Percentiles rank a stretch among this genome's conserved stretches.
Evolutionary conservation across 176 grass and related monocot species (phyloP).

Genomic region (Leersia perrieri): DNA sequence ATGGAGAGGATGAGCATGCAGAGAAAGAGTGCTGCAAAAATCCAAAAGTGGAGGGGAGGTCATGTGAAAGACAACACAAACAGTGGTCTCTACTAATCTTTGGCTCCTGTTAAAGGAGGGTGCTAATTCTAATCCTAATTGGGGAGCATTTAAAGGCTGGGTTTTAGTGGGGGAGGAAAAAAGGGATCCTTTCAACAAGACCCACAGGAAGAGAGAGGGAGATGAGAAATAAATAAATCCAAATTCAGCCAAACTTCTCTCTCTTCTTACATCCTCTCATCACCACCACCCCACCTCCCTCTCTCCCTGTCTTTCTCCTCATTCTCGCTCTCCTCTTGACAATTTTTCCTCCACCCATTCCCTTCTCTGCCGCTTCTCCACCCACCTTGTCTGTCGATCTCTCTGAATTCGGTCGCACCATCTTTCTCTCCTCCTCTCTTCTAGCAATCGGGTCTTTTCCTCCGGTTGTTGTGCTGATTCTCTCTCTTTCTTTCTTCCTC

Average conservation of each 20-base stretch:
- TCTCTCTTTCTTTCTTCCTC: not conserved
- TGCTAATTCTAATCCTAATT: constrained; percentile 15
- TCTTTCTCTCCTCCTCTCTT: not conserved
- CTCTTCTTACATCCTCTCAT: constrained; percentile 35
- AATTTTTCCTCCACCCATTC: constrained; percentile 61
- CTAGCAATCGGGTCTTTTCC: constrained; percentile 1
- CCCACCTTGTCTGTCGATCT: constrained; percentile 31
- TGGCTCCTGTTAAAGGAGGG: constrained; percentile 16
- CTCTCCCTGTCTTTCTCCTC: constrained; percentile 28
- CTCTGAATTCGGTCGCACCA: constrained; percentile 34
- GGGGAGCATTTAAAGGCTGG: constrained; percentile 31
- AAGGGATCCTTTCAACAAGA: constrained; percentile 27
- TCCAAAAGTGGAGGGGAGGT: constrained; percentile 17
- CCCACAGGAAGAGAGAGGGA: not conserved
- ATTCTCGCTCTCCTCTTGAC: constrained; percentile 18
- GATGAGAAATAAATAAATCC: constrained; percentile 37
- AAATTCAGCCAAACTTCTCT: constrained; percentile 51
- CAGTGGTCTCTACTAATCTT: constrained; percentile 37
- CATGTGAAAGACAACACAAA: constrained; percentile 36
- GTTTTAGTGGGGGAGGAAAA: constrained; percentile 46
- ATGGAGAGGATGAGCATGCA: constrained; percentile 17
- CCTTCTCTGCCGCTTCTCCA: constrained; percentile 29
- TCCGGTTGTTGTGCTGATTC: constrained; percentile 31
- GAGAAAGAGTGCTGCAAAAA: constrained; percentile 17
- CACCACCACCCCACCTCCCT: constrained; percentile 20